Evolutionary conservation across 2,329 filamentous ascomycete genomes (phyloP), one percentile per base, ranked within the genome.

Genomic region (Chaetoscypha palmicola): DNA sequence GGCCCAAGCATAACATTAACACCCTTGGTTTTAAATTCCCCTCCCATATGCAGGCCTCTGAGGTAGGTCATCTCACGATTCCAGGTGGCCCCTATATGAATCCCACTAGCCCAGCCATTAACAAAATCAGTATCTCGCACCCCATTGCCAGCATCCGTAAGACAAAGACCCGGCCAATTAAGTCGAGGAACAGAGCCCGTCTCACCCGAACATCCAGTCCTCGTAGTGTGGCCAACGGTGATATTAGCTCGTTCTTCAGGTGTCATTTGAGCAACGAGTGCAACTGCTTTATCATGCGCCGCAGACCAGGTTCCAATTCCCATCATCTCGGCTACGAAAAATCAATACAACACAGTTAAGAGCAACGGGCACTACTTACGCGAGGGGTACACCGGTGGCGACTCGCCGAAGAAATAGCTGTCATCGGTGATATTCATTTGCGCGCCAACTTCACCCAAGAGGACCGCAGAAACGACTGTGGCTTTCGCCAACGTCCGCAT

Each of bases 21-120:
- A 43, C 85, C 85, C 64, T 89, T 89, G 41, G 67, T 78, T 42
- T 70, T 71, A 58, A 85, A 81, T 60, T 91, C 85, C 28, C 70
- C 66, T 4, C 83, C 86, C 73, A 90, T 82, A 40, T 80, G 79
- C 50, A 74, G 66, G 20, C 82, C 85, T 28, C 84, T 75, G 26
- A 69, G 67, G 55, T 81, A 80, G 41, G 83, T 77, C 33, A 88
- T 68, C 19, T 71, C 64, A 41, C 77, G 76, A 57, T 84, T 80
- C 74, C 81, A 90, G 1, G 26, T 31, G 7, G 53, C 53, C 4
- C 51, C 51, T 38, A 50, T 39, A 20, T 41, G 35, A 8, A 57
- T 21, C 8, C 56, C 57, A 17, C 45, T 48, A 3, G 49, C 41
- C 43, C 47, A 58, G 12, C 43, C 51, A 43, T 53, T 59, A 3